A percentile compares a stretch with the other conserved stretches of the same genome.
phyloP scores from a whole-genome alignment of 192 early-diverging fungal species.

The Coemansia sp. region DNA sequence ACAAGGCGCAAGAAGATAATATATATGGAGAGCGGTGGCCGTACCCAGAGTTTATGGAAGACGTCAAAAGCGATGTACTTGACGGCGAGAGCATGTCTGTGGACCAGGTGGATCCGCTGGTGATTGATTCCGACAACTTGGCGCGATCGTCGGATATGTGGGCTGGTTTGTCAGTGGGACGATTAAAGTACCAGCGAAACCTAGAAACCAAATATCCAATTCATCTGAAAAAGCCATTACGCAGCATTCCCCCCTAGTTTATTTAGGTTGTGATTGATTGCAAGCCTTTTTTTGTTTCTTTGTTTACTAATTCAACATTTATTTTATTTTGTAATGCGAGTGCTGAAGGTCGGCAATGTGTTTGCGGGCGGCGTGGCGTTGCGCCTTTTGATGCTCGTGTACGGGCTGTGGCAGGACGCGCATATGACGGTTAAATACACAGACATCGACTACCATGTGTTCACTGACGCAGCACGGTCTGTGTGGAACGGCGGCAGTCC shows the following conservation, averaged over 20 bases:
- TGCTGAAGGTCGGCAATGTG: conserved; percentile 37
- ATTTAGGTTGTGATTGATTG: too few species aligned
- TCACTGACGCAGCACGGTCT: conserved; percentile 87
- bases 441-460: conserved; percentile 97
- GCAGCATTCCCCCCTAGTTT: too few species aligned
- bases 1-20: not conserved
- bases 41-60: not conserved
- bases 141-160: not conserved
- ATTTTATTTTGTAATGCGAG: conserved; percentile 4
- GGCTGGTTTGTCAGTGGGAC: not conserved
- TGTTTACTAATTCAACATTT: not conserved
- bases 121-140: not conserved
- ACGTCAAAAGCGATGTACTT: not conserved
- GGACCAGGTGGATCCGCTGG: not conserved
- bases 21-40: not conserved
- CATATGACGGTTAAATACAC: conserved; percentile 94
- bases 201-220: not conserved
- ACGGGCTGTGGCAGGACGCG: conserved; percentile 87
- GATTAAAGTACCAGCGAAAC: not conserved
- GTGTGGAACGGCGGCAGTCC: conserved; percentile 74
- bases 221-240: too few species aligned
- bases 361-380: conserved; percentile 52
- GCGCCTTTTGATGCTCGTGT: conserved; percentile 69
- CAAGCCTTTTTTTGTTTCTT: too few species aligned
- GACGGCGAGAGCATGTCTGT: not conserved